Conservation (phyloP, 345 rosid genomes). For the Gossypium raimondii region DNA sequence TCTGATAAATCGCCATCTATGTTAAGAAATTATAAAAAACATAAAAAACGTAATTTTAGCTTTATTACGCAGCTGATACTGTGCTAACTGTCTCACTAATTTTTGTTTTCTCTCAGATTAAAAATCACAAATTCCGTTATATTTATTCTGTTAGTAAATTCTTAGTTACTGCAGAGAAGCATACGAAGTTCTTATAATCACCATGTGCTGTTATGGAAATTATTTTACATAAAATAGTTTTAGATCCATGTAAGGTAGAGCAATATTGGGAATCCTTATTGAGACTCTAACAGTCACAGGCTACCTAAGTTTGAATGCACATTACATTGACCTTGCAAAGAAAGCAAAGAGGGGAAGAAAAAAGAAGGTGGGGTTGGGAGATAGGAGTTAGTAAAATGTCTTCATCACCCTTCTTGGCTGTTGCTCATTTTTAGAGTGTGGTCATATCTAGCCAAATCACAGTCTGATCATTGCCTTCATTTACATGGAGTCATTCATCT, state of each 20-base stretch:
- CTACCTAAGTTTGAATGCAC: neutral
- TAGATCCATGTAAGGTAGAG: neutral
- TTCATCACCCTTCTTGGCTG: neutral
- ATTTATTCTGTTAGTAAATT: neutral
- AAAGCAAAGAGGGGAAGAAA: neutral
- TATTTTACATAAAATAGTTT: neutral
- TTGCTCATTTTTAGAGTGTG: neutral
- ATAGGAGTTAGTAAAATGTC: neutral
- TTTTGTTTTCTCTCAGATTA: neutral
- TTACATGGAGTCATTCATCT: constrained; percentile 9
- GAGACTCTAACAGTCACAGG: neutral
- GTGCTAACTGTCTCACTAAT: neutral
- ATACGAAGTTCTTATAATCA: neutral
- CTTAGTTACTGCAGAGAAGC: neutral
- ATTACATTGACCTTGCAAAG: neutral
- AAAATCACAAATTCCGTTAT: neutral
- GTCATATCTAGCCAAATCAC: neutral
- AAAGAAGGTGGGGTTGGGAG: neutral
- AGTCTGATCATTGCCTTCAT: neutral
- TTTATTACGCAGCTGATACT: neutral
- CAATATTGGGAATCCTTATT: neutral
- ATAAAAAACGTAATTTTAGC: too few species aligned
- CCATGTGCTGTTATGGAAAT: neutral
- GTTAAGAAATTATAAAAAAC: too few species aligned
- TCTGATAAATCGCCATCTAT: too few species aligned